phyloP scores from a whole-genome alignment of 2,329 filamentous ascomycete genomes.

The Phoma sp. region DNA sequence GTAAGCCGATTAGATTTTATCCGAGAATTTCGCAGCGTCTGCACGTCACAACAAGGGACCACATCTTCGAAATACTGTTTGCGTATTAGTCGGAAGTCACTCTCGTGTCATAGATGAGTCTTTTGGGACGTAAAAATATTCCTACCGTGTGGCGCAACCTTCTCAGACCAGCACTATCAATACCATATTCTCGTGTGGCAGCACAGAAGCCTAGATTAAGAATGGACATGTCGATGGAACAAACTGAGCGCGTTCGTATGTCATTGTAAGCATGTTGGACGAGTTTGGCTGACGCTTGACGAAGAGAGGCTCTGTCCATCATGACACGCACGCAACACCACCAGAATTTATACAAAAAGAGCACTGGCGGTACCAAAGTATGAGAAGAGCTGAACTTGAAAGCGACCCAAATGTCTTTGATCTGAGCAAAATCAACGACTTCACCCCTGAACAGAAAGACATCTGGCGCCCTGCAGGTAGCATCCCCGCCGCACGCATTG shows the following conservation, averaged over 20 bases:
- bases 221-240: constrained; percentile 35
- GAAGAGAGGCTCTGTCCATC: constrained; percentile 37
- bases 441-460: constrained; percentile 43
- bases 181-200: background rate
- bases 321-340: constrained; percentile 46
- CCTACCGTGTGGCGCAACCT: constrained; percentile 3
- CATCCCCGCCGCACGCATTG: constrained; percentile 37
- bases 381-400: constrained; percentile 59
- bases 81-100: background rate
- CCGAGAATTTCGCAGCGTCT: background rate
- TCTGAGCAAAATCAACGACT: constrained; percentile 36
- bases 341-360: constrained; percentile 43
- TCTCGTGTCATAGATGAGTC: constrained; percentile 1
- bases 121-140: background rate
- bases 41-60: background rate
- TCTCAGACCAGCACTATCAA: background rate
- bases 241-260: constrained; percentile 43
- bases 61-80: background rate
- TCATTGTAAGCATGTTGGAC: constrained; percentile 22
- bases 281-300: constrained; percentile 29
- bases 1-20: background rate
- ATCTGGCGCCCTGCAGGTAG: constrained; percentile 36
- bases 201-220: constrained; percentile 1
- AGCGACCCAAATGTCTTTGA: constrained; percentile 55
- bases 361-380: constrained; percentile 63